These are phyloP conservation scores for Lecanoromycetidae sp. DNA, from an alignment of 2,329 filamentous ascomycete genomes.

Conservation along the genomic window DNA sequence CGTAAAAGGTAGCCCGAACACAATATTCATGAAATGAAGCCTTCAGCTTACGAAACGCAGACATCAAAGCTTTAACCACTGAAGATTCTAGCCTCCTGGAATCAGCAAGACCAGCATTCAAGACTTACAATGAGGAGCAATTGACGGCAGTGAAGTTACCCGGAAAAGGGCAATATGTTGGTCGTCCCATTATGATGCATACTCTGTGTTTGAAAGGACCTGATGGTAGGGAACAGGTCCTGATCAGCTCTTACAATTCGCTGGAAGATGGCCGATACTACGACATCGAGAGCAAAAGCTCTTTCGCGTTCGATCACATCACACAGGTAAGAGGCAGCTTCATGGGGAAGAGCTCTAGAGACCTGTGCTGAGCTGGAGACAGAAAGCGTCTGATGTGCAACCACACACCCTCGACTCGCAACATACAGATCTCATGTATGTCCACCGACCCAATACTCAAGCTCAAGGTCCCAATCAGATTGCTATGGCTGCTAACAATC, in stretches of 20 bases:
- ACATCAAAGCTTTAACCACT: slow-evolving; percentile 76
- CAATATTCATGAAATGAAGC: neutral
- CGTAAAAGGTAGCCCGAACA: slow-evolving; percentile 58
- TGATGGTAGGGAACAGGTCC: slow-evolving; percentile 38
- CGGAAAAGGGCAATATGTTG: slow-evolving; percentile 65
- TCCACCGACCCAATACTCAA: slow-evolving; percentile 13
- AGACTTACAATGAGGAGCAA: slow-evolving; percentile 95
- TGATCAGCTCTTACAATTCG: slow-evolving; percentile 78
- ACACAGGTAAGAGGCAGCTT: slow-evolving; percentile 48
- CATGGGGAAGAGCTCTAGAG: neutral
- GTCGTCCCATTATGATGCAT: slow-evolving; percentile 19
- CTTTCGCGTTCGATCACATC: slow-evolving; percentile 76
- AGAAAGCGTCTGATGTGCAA: slow-evolving; percentile 75
- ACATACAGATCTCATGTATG: slow-evolving; percentile 70
- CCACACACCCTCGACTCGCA: slow-evolving; percentile 65
- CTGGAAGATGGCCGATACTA: slow-evolving; percentile 75
- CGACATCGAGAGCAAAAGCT: slow-evolving; percentile 76
- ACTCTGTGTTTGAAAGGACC: neutral
- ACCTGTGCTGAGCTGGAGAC: neutral
- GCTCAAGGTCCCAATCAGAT: slow-evolving; percentile 42
- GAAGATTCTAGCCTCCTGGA: slow-evolving; percentile 55
- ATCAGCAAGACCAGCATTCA: slow-evolving; percentile 69
- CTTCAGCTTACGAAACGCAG: slow-evolving; percentile 34
- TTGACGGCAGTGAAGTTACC: slow-evolving; percentile 81
- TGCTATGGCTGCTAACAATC: slow-evolving; percentile 33